Evolutionary conservation across 352 stramenopile genomes (phyloP), one percentile per base, ranked within the genome.

Genomic region (Globisporangium barbulae): DNA sequence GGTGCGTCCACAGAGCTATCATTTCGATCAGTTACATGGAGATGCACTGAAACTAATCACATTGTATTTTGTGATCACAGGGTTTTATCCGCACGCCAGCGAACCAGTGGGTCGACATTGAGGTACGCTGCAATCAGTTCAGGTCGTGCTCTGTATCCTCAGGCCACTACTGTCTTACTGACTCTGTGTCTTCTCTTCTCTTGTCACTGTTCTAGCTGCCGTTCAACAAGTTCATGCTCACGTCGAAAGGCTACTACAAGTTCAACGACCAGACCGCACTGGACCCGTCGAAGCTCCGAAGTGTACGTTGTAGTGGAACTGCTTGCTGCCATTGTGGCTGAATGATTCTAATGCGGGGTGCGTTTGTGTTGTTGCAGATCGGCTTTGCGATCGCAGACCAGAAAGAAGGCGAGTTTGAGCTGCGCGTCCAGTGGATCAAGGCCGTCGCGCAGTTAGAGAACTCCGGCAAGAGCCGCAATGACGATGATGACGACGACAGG

Each of bases 401-500:
- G 61, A 89, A 91, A 42, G 87, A 95, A 74, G 87, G 87, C 33
- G 78, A 91, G 48, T 95, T 95, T 62, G 79, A 93, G 73, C 71
- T 95, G 55, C 78, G 79, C 44, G 70, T 95, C 31, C 79, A 95
- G 61, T 95, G 87, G 87, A 93, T 95, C 59, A 95, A 95, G 70
- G 87, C 85, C 8, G 61, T 93, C 21, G 79, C 82, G 48, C 77
- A 90, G 52, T 53, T 93, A 72, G 76, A 83, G 50, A 70, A 70
- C 25, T 65, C 33, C 1, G 41, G 17, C 10, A 61, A 71, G 12
- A 61, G 72, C 48, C 72, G 71, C 53, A 22, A 65, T 21, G 58
- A 70, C 4, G 54, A 74, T 37, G 61, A 79, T 12, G 67, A 73
- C 37, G 66, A 84, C 37, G 53, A 61, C 52, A 52, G 50, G 50